Base-by-base conservation (phyloP, 495 filamentous ascomycete species). In the Glarea lozoyensis region DNA sequence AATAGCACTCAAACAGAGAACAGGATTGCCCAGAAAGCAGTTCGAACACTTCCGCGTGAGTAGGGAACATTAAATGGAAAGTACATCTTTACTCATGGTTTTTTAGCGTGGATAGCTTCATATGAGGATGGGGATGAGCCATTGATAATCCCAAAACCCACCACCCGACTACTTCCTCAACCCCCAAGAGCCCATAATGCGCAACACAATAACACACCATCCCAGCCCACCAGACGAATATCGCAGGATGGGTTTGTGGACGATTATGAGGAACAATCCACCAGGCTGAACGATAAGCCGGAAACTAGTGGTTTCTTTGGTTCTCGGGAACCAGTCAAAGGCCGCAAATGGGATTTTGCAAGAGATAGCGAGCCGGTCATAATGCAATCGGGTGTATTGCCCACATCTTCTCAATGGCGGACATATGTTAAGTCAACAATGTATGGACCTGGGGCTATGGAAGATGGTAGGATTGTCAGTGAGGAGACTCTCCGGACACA, bases 201-300 rank as follows among this genome's bases (percentile, higher is more conserved):
- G 13, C 78, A 81, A 16, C 79, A 81, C 59, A 76, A 82, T 45
- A 62, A 72, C 53, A 64, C 64, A 3, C 75, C 78, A 6, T 57
- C 68, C 50, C 21, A 49, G 35, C 60, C 56, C 51, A 57, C 55
- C 51, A 63, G 69, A 34, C 61, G 70, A 34, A 58, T 74, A 4
- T 76, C 72, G 0, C 61, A 62, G 34, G 72, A 76, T 59, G 72
- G 72, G n/a, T 76, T 58, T 41, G 59, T 75, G 4, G 65, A 73
- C 46, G 50, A 40, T 21, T 53, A 51, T 13, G 57, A 61, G 20
- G 54, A 57, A 23, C 31, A 25, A 11, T 31, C 46, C 6, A 24
- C 42, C 9, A 35, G 43, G 12, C 15, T 31, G 16, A 31, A 12
- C 22, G 42, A 39, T 20, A 51, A 49, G 33, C 60, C 44, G 22